Conservation (phyloP, 768 basidiomycete species). For the Lactifluus echinatus region DNA sequence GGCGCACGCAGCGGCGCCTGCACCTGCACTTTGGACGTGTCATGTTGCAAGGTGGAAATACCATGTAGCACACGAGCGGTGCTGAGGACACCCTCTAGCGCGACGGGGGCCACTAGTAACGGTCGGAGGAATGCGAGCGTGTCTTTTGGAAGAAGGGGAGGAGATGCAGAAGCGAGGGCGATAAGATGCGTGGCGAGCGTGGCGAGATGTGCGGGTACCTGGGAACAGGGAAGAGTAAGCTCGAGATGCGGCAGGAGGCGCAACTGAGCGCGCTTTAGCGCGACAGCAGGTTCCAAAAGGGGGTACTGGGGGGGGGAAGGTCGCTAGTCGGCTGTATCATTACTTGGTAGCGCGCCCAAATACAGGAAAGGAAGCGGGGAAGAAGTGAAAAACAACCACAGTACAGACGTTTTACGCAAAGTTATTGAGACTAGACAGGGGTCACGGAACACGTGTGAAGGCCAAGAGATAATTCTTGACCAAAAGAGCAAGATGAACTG, state of each 20-base stretch:
- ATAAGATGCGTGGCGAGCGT: conserved; percentile 29
- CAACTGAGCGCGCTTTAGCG: conserved; percentile 26
- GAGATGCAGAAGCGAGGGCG: conserved; percentile 33
- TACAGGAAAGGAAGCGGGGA: background rate
- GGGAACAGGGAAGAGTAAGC: conserved; percentile 12
- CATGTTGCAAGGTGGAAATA: conserved; percentile 25
- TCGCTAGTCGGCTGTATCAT: background rate
- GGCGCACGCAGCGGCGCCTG: conserved; percentile 43
- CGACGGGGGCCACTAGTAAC: background rate
- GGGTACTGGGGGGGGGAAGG: conserved; percentile 6
- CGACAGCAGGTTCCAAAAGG: conserved; percentile 15
- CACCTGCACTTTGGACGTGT: conserved; percentile 27
- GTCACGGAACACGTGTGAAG: background rate
- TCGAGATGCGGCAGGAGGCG: conserved; percentile 20
- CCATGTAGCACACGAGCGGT: conserved; percentile 40
- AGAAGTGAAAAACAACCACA: background rate
- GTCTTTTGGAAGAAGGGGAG: conserved; percentile 24
- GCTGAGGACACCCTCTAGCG: conserved; percentile 31
- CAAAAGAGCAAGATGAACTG: too few species aligned
- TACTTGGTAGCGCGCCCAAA: background rate
- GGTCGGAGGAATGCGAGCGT: conserved; percentile 2
- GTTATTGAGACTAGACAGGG: too few species aligned
- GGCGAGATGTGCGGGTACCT: conserved; percentile 17
- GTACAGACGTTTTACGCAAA: background rate
- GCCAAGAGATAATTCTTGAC: too few species aligned